phyloP scores from a whole-genome alignment of 1,139 yeast genomes.

The Debaryomyces robertsiae region DNA sequence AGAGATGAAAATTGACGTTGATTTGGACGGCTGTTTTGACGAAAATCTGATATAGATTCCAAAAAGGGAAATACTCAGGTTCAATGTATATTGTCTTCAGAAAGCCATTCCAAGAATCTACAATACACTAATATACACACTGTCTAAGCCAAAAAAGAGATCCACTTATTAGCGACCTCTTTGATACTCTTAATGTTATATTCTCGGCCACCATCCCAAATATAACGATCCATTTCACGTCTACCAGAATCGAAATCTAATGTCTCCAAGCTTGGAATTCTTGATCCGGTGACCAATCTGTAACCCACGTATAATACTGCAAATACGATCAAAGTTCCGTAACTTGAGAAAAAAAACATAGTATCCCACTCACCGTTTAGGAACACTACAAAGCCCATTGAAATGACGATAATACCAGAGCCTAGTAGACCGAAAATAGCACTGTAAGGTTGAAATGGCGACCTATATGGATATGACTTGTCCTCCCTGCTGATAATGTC shows the following conservation, averaged over 20 bases:
- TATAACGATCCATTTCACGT: constrained; percentile 68
- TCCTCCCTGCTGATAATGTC: constrained; percentile 66
- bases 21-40: no score
- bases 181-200: constrained; percentile 39
- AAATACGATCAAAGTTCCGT: constrained; percentile 64
- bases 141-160: constrained; percentile 39
- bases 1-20: no score
- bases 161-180: constrained; percentile 38
- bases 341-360: constrained; percentile 65
- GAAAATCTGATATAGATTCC: no score
- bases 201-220: constrained; percentile 67
- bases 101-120: background rate
- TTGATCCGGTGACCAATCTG: constrained; percentile 56
- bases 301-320: constrained; percentile 56
- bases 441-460: constrained; percentile 76
- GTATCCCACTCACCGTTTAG: constrained; percentile 63
- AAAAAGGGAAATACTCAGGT: no score
- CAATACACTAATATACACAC: constrained; percentile 5
- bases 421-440: constrained; percentile 70
- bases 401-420: constrained; percentile 54
- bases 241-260: constrained; percentile 80
- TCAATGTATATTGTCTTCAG: no score
- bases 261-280: constrained; percentile 61
- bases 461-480: constrained; percentile 70
- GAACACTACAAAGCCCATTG: constrained; percentile 74